These are phyloP conservation scores for Rhynchospora pubera DNA, from an alignment of 176 grass and related monocot genomes.

Conservation along the genomic window DNA sequence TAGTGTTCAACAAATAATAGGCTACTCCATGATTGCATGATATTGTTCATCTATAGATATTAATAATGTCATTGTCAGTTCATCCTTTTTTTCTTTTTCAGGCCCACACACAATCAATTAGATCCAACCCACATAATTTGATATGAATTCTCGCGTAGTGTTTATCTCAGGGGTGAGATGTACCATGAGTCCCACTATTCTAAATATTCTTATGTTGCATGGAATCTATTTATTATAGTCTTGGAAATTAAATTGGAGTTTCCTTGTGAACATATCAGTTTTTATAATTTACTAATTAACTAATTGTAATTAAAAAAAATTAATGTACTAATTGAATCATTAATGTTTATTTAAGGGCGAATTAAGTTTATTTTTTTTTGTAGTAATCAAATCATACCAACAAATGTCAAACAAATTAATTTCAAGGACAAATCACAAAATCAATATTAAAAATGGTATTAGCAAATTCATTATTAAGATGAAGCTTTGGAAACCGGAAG, in stretches of 20 bases:
- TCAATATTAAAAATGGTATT: no score
- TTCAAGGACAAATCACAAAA: not conserved
- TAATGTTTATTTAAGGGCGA: not conserved
- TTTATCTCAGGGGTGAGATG: not conserved
- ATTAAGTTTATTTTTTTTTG: not conserved
- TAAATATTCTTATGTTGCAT: not conserved
- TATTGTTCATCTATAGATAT: conserved; percentile 12
- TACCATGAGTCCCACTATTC: not conserved
- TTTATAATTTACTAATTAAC: no score
- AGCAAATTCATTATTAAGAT: not conserved
- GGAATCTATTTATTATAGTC: not conserved
- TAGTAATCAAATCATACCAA: not conserved
- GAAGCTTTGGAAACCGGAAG: not conserved
- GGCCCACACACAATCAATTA: conserved; percentile 15
- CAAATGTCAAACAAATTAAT: not conserved
- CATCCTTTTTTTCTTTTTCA: not conserved
- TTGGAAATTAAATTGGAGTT: not conserved
- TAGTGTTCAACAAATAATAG: conserved; percentile 13
- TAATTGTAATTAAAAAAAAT: no score
- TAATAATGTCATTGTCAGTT: conserved; percentile 16
- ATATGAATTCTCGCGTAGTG: not conserved
- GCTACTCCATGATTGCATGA: conserved; percentile 20
- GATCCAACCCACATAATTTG: conserved; percentile 4
- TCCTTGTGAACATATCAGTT: not conserved
- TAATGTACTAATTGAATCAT: not conserved